phyloP scores from a whole-genome alignment of 768 basidiomycete genomes.

The Lactarius evosmus region DNA sequence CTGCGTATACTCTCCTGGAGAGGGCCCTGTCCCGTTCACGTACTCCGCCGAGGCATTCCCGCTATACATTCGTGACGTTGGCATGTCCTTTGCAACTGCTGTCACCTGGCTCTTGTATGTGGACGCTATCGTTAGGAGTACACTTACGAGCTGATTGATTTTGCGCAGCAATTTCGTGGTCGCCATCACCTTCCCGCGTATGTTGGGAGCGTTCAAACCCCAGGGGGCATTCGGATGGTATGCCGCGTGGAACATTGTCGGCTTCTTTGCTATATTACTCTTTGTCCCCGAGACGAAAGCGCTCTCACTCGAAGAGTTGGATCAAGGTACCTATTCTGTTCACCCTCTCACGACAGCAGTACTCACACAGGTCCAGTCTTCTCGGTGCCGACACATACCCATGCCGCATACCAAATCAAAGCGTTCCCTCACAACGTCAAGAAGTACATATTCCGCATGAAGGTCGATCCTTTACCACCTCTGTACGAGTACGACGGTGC shows the following conservation, averaged over 20 bases:
- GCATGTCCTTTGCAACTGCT: constrained; percentile 70
- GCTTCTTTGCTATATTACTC: constrained; percentile 55
- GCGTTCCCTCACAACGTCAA: constrained; percentile 53
- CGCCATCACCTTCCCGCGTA: constrained; percentile 67
- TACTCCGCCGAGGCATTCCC: constrained; percentile 94
- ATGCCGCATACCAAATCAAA: constrained; percentile 59
- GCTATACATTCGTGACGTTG: constrained; percentile 73
- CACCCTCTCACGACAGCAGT: neutral
- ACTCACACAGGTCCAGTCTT: constrained; percentile 40
- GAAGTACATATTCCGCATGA: constrained; percentile 48
- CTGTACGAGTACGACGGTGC: constrained; percentile 46
- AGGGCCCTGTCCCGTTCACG: constrained; percentile 87
- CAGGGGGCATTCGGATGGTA: constrained; percentile 77
- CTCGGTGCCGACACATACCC: constrained; percentile 48
- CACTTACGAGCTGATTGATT: neutral
- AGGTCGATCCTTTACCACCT: constrained; percentile 42
- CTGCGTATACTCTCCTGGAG: constrained; percentile 77
- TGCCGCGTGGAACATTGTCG: constrained; percentile 57
- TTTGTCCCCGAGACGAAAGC: constrained; percentile 73
- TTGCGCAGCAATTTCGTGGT: constrained; percentile 35
- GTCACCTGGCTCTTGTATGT: constrained; percentile 51
- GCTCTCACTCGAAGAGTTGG: constrained; percentile 62
- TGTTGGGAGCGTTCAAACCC: constrained; percentile 59
- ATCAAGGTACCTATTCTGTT: constrained; percentile 40
- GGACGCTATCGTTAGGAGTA: neutral